A percentile compares a stretch with the other conserved stretches of the same genome.
These are phyloP conservation scores for Neurospora sp. DNA, from an alignment of 495 filamentous ascomycete species.

Conservation along the genomic window DNA sequence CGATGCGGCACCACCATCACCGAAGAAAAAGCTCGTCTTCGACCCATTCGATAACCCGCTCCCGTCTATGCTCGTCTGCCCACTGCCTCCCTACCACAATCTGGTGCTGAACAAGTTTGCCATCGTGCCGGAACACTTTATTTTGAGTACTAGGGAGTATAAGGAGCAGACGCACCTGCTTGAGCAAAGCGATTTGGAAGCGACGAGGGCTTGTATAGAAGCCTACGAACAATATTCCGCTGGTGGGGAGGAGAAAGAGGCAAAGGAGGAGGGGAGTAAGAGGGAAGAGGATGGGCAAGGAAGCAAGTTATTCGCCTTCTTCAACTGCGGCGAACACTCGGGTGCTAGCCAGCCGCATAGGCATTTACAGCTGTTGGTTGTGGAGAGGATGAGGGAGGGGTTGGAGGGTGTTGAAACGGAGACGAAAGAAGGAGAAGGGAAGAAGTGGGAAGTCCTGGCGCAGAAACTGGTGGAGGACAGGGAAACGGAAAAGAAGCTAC, in stretches of 20 bases:
- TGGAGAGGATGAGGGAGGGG: slow-evolving; percentile 53
- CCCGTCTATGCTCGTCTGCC: slow-evolving; percentile 49
- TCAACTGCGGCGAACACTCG: slow-evolving; percentile 69
- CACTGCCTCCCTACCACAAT: slow-evolving; percentile 46
- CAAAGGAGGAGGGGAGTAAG: slow-evolving; percentile 5
- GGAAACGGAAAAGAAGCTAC: slow-evolving; percentile 21
- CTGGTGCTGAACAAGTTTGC: slow-evolving; percentile 78
- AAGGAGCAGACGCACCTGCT: slow-evolving; percentile 60
- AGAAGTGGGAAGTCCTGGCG: slow-evolving; percentile 43
- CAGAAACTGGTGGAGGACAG: slow-evolving; percentile 25
- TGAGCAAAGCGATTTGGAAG: slow-evolving; percentile 53
- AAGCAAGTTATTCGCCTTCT: slow-evolving; percentile 59
- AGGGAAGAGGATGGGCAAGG: neutral
- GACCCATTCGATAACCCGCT: slow-evolving; percentile 67
- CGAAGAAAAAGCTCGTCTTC: slow-evolving; percentile 11
- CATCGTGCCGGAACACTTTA: slow-evolving; percentile 69
- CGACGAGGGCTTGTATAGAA: slow-evolving; percentile 53
- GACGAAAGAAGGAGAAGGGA: neutral
- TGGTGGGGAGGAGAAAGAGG: slow-evolving; percentile 22
- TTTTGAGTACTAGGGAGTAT: slow-evolving; percentile 59
- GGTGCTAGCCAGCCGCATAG: slow-evolving; percentile 73
- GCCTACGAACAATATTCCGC: slow-evolving; percentile 36
- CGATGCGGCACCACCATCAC: no score
- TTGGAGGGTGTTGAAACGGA: slow-evolving; percentile 12
- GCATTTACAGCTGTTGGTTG: slow-evolving; percentile 68